phyloP scores from a whole-genome alignment of 768 basidiomycete species.

The Lactarius sanguifluus region DNA sequence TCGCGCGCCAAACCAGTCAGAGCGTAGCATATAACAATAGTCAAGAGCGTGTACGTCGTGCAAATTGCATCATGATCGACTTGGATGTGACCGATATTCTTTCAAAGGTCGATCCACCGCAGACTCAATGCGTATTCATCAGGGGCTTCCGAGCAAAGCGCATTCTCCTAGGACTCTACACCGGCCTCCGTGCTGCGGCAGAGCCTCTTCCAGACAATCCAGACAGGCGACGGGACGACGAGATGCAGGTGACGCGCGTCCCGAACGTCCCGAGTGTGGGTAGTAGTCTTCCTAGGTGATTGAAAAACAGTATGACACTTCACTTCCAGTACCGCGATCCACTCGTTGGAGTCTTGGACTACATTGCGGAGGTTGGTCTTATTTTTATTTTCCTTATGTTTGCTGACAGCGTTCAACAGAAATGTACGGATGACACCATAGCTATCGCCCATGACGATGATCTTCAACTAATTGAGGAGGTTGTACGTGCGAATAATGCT shows the following conservation, averaged over 20 bases:
- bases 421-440: slow-evolving; percentile 11
- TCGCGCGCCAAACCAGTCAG: not conserved
- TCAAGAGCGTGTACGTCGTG: not conserved
- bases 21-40: slow-evolving; percentile 5
- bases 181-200: not conserved
- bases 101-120: not conserved
- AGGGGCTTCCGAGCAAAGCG: slow-evolving; percentile 23
- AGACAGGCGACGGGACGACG: slow-evolving; percentile 7
- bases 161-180: slow-evolving; percentile 4
- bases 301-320: not conserved
- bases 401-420: slow-evolving; percentile 3
- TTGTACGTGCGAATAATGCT: slow-evolving; percentile 3
- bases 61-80: not conserved
- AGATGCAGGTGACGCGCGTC: slow-evolving; percentile 11
- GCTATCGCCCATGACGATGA: slow-evolving; percentile 24
- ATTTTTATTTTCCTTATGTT: not conserved
- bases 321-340: slow-evolving; percentile 18
- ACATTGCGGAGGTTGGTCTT: slow-evolving; percentile 19
- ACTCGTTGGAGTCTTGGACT: slow-evolving; percentile 18
- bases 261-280: slow-evolving; percentile 7
- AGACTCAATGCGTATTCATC: slow-evolving; percentile 23
- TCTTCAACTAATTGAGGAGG: slow-evolving; percentile 15
- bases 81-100: not conserved
- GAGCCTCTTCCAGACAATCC: slow-evolving; percentile 15
- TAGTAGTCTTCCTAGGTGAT: not conserved